Evolutionary conservation across 345 rosid species (phyloP).

Genomic region (Nasturtium officinale): DNA sequence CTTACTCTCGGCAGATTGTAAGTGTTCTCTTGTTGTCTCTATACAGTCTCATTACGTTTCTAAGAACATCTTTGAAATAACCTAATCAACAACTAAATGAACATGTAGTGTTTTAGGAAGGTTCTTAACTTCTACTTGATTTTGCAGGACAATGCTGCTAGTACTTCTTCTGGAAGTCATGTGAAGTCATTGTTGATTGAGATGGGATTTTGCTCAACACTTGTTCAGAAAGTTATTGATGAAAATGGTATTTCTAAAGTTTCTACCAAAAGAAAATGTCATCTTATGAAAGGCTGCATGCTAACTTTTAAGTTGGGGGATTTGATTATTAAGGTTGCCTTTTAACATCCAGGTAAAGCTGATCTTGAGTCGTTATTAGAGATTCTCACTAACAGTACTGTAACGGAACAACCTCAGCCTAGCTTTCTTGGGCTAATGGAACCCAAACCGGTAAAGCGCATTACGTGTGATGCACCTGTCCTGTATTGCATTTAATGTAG

Average conservation of each 20-base stretch:
- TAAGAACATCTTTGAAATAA: conserved; percentile 2
- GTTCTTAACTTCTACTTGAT: conserved; percentile 25
- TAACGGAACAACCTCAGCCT: conserved; percentile 23
- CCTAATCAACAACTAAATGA: background rate
- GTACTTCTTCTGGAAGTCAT: conserved; percentile 79
- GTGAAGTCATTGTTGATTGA: conserved; percentile 62
- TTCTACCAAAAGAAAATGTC: background rate
- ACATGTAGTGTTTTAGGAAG: conserved; percentile 9
- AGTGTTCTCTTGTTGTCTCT: background rate
- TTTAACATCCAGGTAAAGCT: conserved; percentile 63
- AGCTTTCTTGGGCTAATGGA: conserved; percentile 32
- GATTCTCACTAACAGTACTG: conserved; percentile 51
- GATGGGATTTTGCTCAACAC: conserved; percentile 79
- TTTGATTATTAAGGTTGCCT: conserved; percentile 27
- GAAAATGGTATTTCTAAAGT: conserved; percentile 64
- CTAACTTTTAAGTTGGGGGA: conserved; percentile 11
- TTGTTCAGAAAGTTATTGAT: conserved; percentile 67
- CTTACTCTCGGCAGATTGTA: conserved; percentile 42
- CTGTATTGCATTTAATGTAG: background rate
- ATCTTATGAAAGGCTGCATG: conserved; percentile 19
- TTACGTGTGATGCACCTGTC: background rate
- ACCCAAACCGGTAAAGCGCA: conserved; percentile 40
- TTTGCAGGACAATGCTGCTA: conserved; percentile 67
- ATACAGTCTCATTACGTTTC: background rate
- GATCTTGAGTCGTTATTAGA: conserved; percentile 69